Evolutionary conservation across 2,329 filamentous ascomycete species (phyloP).

Genomic region (Lojkania enalia): DNA sequence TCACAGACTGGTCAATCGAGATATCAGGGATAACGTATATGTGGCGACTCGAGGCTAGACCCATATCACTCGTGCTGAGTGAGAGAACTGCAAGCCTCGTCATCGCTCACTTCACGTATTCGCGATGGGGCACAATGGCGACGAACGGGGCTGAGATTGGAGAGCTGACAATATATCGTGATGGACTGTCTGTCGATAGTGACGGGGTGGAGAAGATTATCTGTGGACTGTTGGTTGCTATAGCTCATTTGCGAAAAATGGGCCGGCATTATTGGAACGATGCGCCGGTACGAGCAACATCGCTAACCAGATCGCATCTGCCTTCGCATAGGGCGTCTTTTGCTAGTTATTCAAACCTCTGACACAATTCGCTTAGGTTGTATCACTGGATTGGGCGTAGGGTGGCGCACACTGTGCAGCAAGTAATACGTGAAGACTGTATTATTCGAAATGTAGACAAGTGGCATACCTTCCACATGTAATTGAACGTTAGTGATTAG

Average conservation of each 20-base stretch:
- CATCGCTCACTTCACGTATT: constrained; percentile 39
- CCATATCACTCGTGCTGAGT: constrained; percentile 28
- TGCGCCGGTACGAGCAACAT: constrained; percentile 1
- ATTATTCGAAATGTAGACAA: not conserved
- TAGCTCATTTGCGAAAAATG: constrained; percentile 35
- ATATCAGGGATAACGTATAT: constrained; percentile 23
- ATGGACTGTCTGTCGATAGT: constrained; percentile 24
- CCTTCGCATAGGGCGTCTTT: constrained; percentile 7
- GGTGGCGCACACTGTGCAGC: too few species aligned
- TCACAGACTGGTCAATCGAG: constrained; percentile 30
- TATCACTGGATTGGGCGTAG: too few species aligned
- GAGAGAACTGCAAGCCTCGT: constrained; percentile 19
- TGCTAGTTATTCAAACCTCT: constrained; percentile 5
- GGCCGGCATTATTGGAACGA: constrained; percentile 22
- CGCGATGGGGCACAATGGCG: constrained; percentile 28
- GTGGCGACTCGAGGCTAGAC: constrained; percentile 30
- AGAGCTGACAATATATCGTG: constrained; percentile 30
- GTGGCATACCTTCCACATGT: too few species aligned
- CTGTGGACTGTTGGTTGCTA: constrained; percentile 30
- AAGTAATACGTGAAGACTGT: too few species aligned
- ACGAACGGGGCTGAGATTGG: constrained; percentile 33
- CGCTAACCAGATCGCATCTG: constrained; percentile 5
- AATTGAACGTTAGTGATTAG: too few species aligned
- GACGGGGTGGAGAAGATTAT: constrained; percentile 33
- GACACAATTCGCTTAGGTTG: too few species aligned